phyloP scores from a whole-genome alignment of 768 basidiomycete species.

The Leccinum incarnatum region DNA sequence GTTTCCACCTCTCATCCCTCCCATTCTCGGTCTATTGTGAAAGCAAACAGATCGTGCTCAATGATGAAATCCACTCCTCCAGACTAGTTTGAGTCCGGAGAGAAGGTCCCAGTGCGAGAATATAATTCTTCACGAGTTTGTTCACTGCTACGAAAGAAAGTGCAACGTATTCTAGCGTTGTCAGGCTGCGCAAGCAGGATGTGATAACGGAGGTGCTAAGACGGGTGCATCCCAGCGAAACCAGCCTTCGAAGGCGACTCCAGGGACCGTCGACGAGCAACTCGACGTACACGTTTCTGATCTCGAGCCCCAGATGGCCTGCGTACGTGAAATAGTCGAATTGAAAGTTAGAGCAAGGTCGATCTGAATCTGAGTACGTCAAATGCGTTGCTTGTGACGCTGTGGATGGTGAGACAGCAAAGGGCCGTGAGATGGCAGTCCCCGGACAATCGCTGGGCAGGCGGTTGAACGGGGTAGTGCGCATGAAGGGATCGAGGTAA shows the following conservation, averaged over 20 bases:
- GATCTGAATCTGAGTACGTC: constrained; percentile 30
- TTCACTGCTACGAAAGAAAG: constrained; percentile 35
- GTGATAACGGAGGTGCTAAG: constrained; percentile 31
- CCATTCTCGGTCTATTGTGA: constrained; percentile 20
- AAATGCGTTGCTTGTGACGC: constrained; percentile 35
- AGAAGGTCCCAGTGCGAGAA: constrained; percentile 28
- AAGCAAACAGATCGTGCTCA: constrained; percentile 18
- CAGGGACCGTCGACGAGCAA: constrained; percentile 25
- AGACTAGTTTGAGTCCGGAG: constrained; percentile 36
- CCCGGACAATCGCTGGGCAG: constrained; percentile 26
- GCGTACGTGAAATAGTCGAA: constrained; percentile 36
- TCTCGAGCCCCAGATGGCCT: constrained; percentile 36
- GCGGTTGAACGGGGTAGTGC: constrained; percentile 29
- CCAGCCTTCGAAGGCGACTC: constrained; percentile 30
- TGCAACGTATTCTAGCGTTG: constrained; percentile 34
- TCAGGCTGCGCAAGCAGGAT: constrained; percentile 28
- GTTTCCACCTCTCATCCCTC: constrained; percentile 20
- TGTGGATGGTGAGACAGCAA: constrained; percentile 30
- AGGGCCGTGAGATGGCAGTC: constrained; percentile 27
- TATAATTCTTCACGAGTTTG: constrained; percentile 33
- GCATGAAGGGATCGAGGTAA: constrained; percentile 30
- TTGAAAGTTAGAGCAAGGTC: constrained; percentile 23
- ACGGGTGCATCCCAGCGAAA: constrained; percentile 35
- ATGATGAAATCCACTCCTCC: constrained; percentile 21
- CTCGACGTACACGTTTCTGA: constrained; percentile 34